A percentile compares a stretch with the other conserved stretches of the same genome.
phyloP scores from a whole-genome alignment of 1,284 basidiomycete species.

The Wolfiporia cocos region DNA sequence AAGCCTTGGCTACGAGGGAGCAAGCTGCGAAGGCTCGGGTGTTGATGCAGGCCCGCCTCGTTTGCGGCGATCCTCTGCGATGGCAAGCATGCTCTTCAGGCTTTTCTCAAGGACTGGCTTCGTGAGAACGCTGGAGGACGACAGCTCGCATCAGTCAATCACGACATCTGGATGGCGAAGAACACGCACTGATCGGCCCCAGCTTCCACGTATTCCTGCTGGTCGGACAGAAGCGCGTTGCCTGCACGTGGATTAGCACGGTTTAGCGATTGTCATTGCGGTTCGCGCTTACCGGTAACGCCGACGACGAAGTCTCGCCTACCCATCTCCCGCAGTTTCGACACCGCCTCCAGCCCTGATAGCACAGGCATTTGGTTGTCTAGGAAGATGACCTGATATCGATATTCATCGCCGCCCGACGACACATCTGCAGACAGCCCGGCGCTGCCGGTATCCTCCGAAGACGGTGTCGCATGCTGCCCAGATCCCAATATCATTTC shows the following conservation, averaged over 20 bases:
- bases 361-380: slow-evolving; percentile 88
- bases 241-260: slow-evolving; percentile 30
- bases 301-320: slow-evolving; percentile 75
- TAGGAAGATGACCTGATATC: slow-evolving; percentile 73
- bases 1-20: not conserved
- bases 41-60: slow-evolving; percentile 4
- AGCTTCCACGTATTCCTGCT: slow-evolving; percentile 72
- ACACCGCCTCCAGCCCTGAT: slow-evolving; percentile 70
- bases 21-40: slow-evolving; percentile 3
- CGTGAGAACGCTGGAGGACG: slow-evolving; percentile 32
- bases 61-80: slow-evolving; percentile 29
- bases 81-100: slow-evolving; percentile 27
- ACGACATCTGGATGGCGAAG: slow-evolving; percentile 1
- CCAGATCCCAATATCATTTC: slow-evolving; percentile 55
- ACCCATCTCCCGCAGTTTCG: slow-evolving; percentile 60
- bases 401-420: slow-evolving; percentile 17
- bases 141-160: not conserved
- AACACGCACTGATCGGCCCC: slow-evolving; percentile 69
- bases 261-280: not conserved
- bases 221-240: slow-evolving; percentile 61
- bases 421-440: slow-evolving; percentile 16
- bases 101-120: slow-evolving; percentile 34
- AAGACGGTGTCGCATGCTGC: slow-evolving; percentile 24
- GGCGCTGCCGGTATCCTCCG: slow-evolving; percentile 24
- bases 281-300: slow-evolving; percentile 50